phyloP scores from a whole-genome alignment of 129 eudicot species.

The Scalesia atractyloides region DNA sequence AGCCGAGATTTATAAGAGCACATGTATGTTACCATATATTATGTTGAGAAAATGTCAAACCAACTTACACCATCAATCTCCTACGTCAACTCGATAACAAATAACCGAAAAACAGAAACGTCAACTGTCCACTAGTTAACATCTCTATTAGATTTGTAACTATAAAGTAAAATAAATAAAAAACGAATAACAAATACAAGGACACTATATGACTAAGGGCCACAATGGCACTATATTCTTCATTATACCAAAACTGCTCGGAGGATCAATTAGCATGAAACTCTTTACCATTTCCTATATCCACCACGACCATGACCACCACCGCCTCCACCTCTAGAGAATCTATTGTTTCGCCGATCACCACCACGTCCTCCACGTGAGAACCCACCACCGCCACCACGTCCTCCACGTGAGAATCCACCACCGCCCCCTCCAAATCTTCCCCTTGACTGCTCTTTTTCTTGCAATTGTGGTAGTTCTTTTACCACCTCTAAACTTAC shows the following conservation, averaged over 20 bases:
- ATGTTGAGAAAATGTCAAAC: too few species aligned
- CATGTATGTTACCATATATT: too few species aligned
- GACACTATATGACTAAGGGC: constrained; percentile 24
- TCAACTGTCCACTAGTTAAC: not conserved
- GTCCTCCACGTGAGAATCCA: constrained; percentile 30
- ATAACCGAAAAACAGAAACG: not conserved
- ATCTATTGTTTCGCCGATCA: constrained; percentile 35
- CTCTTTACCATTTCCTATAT: constrained; percentile 51
- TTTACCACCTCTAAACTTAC: constrained; percentile 73
- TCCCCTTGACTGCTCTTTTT: constrained; percentile 54
- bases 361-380: constrained; percentile 47
- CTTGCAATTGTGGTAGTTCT: constrained; percentile 70
- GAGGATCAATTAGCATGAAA: not conserved
- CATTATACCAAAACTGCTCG: constrained; percentile 41
- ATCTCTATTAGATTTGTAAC: not conserved
- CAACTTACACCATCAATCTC: too few species aligned
- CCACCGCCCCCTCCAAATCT: constrained; percentile 61
- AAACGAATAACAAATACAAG: not conserved
- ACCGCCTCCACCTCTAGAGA: constrained; percentile 45
- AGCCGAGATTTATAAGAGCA: too few species aligned
- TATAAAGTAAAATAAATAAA: not conserved
- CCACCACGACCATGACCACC: constrained; percentile 49
- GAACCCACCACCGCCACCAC: constrained; percentile 41
- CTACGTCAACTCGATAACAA: not conserved
- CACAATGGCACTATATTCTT: constrained; percentile 28